Evolutionary conservation across 2,329 filamentous ascomycete genomes (phyloP).

Genomic region (Colletotrichum destructivum): DNA sequence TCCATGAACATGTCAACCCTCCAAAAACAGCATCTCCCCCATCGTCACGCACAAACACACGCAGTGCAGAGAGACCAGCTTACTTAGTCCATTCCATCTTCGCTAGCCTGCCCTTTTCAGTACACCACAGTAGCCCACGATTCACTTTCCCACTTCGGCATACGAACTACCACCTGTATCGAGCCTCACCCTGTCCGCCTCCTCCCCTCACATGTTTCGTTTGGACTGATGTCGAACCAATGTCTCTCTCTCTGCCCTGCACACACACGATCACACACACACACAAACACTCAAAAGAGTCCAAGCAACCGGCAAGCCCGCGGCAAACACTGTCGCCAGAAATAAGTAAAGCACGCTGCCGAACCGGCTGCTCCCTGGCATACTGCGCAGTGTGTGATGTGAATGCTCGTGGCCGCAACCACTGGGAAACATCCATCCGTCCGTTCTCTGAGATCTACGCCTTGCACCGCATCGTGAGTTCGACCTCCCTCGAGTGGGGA

Average conservation of each 20-base stretch:
- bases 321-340: background rate
- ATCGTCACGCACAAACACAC: background rate
- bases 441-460: no score
- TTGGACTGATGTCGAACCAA: slow-evolving; percentile 37
- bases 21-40: background rate
- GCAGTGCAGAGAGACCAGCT: background rate
- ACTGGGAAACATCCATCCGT: no score
- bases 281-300: background rate
- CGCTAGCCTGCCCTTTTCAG: background rate
- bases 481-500: background rate
- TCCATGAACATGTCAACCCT: background rate
- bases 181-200: background rate
- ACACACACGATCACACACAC: no score
- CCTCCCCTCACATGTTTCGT: slow-evolving; percentile 39
- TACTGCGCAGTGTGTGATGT: no score
- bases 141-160: background rate
- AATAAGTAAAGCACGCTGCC: background rate
- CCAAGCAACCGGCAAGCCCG: slow-evolving; percentile 21
- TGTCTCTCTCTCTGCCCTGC: background rate
- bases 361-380: background rate
- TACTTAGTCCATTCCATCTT: slow-evolving; percentile 13
- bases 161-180: background rate
- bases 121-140: background rate
- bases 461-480: background rate
- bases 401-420: no score